These are phyloP conservation scores for Colletotrichum australisinense DNA, from an alignment of 2,329 filamentous ascomycete species.

Conservation along the genomic window DNA sequence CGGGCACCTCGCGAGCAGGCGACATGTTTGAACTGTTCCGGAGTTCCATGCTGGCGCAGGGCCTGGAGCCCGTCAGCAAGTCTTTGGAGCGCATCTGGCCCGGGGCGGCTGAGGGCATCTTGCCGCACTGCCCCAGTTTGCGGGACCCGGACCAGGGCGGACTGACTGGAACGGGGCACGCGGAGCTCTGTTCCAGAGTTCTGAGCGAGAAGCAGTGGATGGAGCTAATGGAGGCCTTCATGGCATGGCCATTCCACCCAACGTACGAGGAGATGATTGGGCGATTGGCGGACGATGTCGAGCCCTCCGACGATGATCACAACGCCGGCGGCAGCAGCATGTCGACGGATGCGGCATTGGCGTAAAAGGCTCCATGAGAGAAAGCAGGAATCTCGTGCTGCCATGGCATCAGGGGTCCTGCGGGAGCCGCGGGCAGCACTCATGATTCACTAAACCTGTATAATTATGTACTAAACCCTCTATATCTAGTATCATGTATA, in stretches of 20 bases:
- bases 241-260: slow-evolving; percentile 74
- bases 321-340: slow-evolving; percentile 10
- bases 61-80: slow-evolving; percentile 50
- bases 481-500: background rate
- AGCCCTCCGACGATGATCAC: slow-evolving; percentile 11
- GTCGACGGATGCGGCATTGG: background rate
- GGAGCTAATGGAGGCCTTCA: slow-evolving; percentile 70
- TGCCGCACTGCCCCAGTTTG: slow-evolving; percentile 60
- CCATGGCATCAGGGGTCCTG: too few relatives aligned
- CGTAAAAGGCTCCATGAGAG: background rate
- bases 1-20: slow-evolving; percentile 51
- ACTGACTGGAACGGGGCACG: slow-evolving; percentile 48
- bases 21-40: slow-evolving; percentile 67
- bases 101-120: slow-evolving; percentile 67
- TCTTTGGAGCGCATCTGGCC: slow-evolving; percentile 66
- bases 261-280: slow-evolving; percentile 59
- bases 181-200: slow-evolving; percentile 56
- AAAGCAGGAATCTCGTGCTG: background rate
- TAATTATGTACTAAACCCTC: background rate
- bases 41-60: slow-evolving; percentile 50
- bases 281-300: slow-evolving; percentile 46
- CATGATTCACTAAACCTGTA: background rate
- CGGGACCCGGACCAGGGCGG: slow-evolving; percentile 62
- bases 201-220: slow-evolving; percentile 66
- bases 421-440: background rate